Evolutionary conservation across 345 rosid genomes (phyloP).

Genomic region (Acer yangbiense): DNA sequence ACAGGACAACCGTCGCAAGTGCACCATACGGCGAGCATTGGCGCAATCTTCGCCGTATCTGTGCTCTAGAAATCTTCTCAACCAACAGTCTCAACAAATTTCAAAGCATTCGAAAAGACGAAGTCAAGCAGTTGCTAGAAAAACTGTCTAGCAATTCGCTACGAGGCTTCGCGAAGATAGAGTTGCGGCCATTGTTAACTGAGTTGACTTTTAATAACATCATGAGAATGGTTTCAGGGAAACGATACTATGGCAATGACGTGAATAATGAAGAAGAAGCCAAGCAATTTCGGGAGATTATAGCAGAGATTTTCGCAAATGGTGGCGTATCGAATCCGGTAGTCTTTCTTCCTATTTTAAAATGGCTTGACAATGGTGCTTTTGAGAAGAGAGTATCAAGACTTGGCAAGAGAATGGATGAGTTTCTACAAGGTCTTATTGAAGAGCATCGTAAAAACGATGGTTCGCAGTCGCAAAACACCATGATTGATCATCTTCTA

Average conservation of each 20-base stretch:
- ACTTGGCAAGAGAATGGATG: slow-evolving; percentile 37
- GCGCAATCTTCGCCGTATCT: slow-evolving; percentile 63
- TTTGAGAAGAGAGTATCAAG: slow-evolving; percentile 35
- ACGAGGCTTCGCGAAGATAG: slow-evolving; percentile 35
- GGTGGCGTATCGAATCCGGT: slow-evolving; percentile 33
- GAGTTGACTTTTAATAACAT: slow-evolving; percentile 36
- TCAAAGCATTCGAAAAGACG: slow-evolving; percentile 42
- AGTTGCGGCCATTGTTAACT: slow-evolving; percentile 40
- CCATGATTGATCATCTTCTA: slow-evolving; percentile 68
- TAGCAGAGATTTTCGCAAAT: slow-evolving; percentile 14
- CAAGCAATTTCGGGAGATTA: slow-evolving; percentile 31
- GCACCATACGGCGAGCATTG: slow-evolving; percentile 64
- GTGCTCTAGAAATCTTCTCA: slow-evolving; percentile 52
- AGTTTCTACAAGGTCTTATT: slow-evolving; percentile 47
- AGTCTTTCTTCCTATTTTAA: slow-evolving; percentile 41
- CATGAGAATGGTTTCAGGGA: slow-evolving; percentile 56
- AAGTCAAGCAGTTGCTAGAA: slow-evolving; percentile 41
- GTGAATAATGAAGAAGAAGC: slow-evolving; percentile 40
- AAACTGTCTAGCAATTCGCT: slow-evolving; percentile 31
- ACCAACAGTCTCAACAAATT: slow-evolving; percentile 42
- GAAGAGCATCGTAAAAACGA: slow-evolving; percentile 47
- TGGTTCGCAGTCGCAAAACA: slow-evolving; percentile 16
- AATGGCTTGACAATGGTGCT: slow-evolving; percentile 28
- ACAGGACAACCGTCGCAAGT: slow-evolving; percentile 28
- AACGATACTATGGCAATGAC: slow-evolving; percentile 54